Conservation (phyloP, 2,329 filamentous ascomycete genomes). For the Colletotrichum tanaceti region DNA sequence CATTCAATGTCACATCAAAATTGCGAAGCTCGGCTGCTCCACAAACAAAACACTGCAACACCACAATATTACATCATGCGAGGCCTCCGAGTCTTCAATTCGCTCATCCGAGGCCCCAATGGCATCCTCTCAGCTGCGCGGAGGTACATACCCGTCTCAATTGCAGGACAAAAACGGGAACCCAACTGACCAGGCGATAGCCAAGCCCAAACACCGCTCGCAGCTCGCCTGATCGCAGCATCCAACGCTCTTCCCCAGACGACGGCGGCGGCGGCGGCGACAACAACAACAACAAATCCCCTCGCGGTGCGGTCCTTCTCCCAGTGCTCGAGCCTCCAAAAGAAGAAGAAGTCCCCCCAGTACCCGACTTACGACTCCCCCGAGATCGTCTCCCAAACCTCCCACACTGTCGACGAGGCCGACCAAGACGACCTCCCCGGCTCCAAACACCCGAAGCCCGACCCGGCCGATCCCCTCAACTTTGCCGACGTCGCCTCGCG, state of each 20-base stretch:
- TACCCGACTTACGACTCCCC: slow-evolving; percentile 41
- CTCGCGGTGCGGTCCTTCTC: slow-evolving; percentile 46
- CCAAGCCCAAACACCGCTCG: slow-evolving; percentile 14
- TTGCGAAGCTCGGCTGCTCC: neutral
- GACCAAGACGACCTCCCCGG: slow-evolving; percentile 40
- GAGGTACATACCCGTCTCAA: neutral
- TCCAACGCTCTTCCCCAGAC: neutral
- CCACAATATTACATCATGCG: slow-evolving; percentile 13
- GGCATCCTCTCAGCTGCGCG: slow-evolving; percentile 22
- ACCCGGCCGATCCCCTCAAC: slow-evolving; percentile 60
- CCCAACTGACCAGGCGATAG: slow-evolving; percentile 17
- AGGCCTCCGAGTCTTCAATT: slow-evolving; percentile 9
- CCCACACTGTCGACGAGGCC: slow-evolving; percentile 42
- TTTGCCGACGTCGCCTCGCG: slow-evolving; percentile 61
- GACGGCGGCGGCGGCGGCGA: too few species aligned
- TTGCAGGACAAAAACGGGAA: neutral
- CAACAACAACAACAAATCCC: neutral
- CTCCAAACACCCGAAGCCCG: slow-evolving; percentile 47
- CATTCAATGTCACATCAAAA: slow-evolving; percentile 14
- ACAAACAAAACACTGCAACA: neutral
- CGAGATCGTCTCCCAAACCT: slow-evolving; percentile 35
- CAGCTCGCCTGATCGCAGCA: slow-evolving; percentile 28
- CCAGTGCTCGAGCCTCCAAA: slow-evolving; percentile 47
- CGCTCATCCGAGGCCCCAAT: slow-evolving; percentile 34
- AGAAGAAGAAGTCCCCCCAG: slow-evolving; percentile 51